phyloP scores from a whole-genome alignment of 179 eudicot genomes.

The Dionaea muscipula region DNA sequence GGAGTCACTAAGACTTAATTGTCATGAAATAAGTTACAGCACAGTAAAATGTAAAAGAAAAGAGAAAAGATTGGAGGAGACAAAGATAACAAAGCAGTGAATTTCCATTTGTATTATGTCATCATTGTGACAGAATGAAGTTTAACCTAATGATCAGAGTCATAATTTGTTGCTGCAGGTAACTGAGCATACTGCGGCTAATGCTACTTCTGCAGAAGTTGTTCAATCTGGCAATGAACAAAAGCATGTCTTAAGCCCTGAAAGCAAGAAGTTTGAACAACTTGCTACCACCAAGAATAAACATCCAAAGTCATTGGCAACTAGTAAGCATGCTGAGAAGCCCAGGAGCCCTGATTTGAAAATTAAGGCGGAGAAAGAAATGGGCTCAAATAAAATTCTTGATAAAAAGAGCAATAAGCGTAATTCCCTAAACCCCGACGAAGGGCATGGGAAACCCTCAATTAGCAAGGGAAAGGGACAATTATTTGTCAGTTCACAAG shows the following conservation, averaged over 20 bases:
- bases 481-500: slow-evolving; percentile 12
- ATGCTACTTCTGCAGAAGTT: slow-evolving; percentile 10
- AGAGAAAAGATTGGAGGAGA: too few species aligned
- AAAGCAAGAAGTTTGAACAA: slow-evolving; percentile 1
- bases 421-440: slow-evolving; percentile 20
- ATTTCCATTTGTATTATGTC: too few species aligned
- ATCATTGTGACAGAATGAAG: too few species aligned
- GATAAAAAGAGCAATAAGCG: slow-evolving; percentile 26
- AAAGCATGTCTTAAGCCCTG: slow-evolving; percentile 9
- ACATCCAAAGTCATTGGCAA: slow-evolving; percentile 17
- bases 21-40: too few species aligned
- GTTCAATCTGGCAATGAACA: slow-evolving; percentile 7
- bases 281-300: slow-evolving; percentile 11
- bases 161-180: slow-evolving; percentile 12
- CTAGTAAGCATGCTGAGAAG: slow-evolving; percentile 9
- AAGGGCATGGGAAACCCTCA: slow-evolving; percentile 18
- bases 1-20: too few species aligned
- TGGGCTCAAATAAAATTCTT: slow-evolving; percentile 16
- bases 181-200: slow-evolving; percentile 12
- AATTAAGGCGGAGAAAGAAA: slow-evolving; percentile 7
- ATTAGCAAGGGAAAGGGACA: slow-evolving; percentile 10
- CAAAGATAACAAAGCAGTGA: too few species aligned
- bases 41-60: too few species aligned
- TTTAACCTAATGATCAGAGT: neutral
- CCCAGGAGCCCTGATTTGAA: slow-evolving; percentile 8